Evolutionary conservation across 495 filamentous ascomycete genomes (phyloP).

Genomic region (Xylaria grammica): DNA sequence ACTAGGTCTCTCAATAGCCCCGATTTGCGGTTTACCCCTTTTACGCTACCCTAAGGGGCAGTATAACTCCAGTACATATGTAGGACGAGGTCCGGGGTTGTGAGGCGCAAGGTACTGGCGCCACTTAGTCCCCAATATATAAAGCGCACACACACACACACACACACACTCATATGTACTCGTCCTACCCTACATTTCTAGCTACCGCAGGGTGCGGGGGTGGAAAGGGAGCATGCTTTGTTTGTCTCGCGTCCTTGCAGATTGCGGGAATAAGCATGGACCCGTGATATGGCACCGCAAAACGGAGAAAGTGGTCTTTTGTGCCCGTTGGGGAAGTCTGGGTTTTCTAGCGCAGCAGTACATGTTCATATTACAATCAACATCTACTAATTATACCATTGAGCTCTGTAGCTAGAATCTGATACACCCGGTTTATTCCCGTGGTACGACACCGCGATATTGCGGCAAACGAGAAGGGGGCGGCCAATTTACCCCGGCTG

Average conservation of each 20-base stretch:
- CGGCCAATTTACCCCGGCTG: background rate
- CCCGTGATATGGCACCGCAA: background rate
- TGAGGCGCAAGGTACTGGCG: background rate
- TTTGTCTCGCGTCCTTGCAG: conserved; percentile 23
- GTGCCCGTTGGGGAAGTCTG: too few species aligned
- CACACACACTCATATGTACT: background rate
- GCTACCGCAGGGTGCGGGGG: background rate
- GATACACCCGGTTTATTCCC: background rate
- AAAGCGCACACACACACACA: background rate
- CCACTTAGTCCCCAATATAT: background rate
- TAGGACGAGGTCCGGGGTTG: too few species aligned
- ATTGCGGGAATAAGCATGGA: background rate
- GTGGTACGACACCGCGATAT: background rate
- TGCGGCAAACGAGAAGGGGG: background rate
- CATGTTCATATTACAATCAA: too few species aligned
- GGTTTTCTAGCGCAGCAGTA: too few species aligned
- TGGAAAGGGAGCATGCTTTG: background rate
- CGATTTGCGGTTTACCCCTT: too few species aligned
- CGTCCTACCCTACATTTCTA: background rate
- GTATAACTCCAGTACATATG: too few species aligned
- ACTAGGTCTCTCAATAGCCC: too few species aligned
- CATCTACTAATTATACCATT: too few species aligned
- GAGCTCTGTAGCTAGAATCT: too few species aligned
- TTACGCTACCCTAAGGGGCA: too few species aligned
- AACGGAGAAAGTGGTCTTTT: too few species aligned